Conservation (phyloP, 345 rosid species). For the Eucalyptus viminalis region DNA sequence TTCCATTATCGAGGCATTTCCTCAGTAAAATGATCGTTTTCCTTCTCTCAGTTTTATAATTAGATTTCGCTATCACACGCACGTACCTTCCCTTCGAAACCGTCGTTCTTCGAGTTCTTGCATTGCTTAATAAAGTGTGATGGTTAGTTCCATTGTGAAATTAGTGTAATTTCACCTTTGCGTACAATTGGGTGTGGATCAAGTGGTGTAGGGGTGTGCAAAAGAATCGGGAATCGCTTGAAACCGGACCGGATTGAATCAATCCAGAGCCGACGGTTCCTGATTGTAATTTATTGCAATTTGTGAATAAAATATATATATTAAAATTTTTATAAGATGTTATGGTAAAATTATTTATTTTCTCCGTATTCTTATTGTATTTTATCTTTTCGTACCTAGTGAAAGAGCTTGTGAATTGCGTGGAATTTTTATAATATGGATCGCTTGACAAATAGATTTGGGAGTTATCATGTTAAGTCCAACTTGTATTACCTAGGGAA, state of each 20-base stretch:
- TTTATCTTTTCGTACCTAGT: background rate
- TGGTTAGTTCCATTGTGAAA: background rate
- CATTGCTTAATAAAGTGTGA: background rate
- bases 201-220: background rate
- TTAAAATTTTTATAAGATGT: background rate
- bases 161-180: background rate
- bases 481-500: too few species aligned
- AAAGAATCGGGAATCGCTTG: background rate
- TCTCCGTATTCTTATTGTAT: background rate
- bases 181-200: too few species aligned
- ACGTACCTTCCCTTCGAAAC: background rate
- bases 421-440: background rate
- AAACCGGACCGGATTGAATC: background rate
- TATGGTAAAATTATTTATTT: background rate
- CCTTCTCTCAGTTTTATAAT: too few species aligned
- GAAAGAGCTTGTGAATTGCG: background rate
- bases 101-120: background rate
- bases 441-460: too few species aligned
- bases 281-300: too few species aligned
- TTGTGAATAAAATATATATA: too few species aligned
- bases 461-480: too few species aligned
- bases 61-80: background rate
- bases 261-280: too few species aligned
- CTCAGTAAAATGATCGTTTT: background rate
- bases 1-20: constrained; percentile 13